Conservation (phyloP, 2,329 filamentous ascomycete genomes). For the Cladorrhinum sp. region DNA sequence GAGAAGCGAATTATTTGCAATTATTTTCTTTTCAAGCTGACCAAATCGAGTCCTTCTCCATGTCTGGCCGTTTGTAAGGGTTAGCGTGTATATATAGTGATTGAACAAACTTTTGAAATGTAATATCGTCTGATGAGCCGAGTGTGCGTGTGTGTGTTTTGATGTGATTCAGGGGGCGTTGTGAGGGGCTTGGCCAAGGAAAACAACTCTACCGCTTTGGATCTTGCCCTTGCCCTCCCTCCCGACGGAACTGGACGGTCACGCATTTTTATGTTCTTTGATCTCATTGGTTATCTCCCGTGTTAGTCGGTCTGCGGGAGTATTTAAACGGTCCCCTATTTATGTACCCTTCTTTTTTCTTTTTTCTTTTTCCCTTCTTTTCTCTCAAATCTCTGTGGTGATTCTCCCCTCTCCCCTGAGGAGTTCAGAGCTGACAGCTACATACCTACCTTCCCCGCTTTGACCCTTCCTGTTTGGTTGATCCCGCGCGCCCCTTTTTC, state of each 20-base stretch:
- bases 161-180: background rate
- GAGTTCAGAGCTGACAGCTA: background rate
- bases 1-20: background rate
- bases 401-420: background rate
- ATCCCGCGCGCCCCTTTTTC: background rate
- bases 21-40: background rate
- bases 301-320: slow-evolving; percentile 9
- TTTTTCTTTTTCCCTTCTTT: slow-evolving; percentile 2
- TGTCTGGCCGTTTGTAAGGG: background rate
- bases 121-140: too few relatives aligned
- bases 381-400: background rate
- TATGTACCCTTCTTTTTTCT: slow-evolving; percentile 3
- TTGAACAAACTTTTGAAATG: background rate
- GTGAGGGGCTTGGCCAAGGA: background rate
- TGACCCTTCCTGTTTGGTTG: too few relatives aligned
- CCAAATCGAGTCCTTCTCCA: background rate
- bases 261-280: background rate
- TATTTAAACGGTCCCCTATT: slow-evolving; percentile 15
- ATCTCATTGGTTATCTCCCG: slow-evolving; percentile 16
- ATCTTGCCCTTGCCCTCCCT: background rate
- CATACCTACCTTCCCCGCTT: too few relatives aligned
- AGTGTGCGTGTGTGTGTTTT: too few relatives aligned
- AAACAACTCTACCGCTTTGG: background rate
- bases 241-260: background rate
- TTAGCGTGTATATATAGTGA: background rate